Conservation (phyloP, 108 stramenopile genomes). For the Nitzschia palea region DNA sequence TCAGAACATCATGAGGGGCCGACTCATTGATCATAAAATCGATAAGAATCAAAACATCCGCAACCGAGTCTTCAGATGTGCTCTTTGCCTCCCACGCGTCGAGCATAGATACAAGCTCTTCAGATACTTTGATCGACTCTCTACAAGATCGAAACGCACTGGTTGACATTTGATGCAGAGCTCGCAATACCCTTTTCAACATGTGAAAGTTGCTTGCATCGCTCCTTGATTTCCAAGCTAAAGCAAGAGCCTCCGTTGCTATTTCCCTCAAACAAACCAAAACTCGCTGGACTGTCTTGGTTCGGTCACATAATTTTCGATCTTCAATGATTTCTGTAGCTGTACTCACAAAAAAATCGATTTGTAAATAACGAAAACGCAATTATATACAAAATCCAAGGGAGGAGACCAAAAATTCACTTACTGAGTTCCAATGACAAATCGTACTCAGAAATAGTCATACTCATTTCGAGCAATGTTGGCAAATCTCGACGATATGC, state of each 20-base stretch:
- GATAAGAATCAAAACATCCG: conserved; percentile 41
- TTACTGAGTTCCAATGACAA: conserved; percentile 76
- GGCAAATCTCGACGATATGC: conserved; percentile 65
- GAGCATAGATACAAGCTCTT: conserved; percentile 26
- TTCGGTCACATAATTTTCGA: conserved; percentile 14
- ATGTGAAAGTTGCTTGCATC: conserved; percentile 28
- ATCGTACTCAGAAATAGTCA: conserved; percentile 50
- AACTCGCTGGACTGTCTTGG: conserved; percentile 20
- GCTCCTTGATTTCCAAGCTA: conserved; percentile 17
- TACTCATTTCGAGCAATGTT: conserved; percentile 58
- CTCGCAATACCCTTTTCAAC: conserved; percentile 31
- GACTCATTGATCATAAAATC: conserved; percentile 48
- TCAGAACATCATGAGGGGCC: conserved; percentile 50
- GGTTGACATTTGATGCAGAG: conserved; percentile 40
- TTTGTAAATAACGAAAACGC: background rate
- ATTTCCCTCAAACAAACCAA: conserved; percentile 38
- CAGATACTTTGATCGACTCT: conserved; percentile 24
- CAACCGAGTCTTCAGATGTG: conserved; percentile 1
- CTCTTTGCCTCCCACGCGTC: conserved; percentile 19
- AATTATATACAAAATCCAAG: background rate
- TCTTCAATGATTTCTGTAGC: conserved; percentile 42
- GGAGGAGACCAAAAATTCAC: background rate
- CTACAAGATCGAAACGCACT: conserved; percentile 12
- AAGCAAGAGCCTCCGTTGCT: conserved; percentile 27
- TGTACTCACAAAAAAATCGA: conserved; percentile 1